Conservation (phyloP, 169 alveolate species). For the Eimeria acervulina region DNA sequence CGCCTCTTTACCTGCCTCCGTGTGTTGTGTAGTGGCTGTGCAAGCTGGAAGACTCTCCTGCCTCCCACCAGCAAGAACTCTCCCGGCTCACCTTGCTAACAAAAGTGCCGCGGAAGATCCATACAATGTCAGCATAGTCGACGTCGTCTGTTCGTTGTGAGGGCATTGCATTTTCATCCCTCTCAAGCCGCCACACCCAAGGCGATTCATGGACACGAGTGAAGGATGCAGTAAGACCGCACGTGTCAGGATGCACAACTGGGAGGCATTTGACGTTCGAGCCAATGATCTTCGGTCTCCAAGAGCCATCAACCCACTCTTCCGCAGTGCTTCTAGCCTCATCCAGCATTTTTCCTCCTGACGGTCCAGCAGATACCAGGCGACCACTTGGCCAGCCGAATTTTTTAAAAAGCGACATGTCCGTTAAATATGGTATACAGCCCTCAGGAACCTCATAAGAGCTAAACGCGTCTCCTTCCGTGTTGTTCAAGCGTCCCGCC, state of each 20-base stretch:
- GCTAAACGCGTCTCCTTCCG: not conserved
- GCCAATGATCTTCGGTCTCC: slow-evolving; percentile 48
- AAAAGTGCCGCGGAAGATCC: slow-evolving; percentile 70
- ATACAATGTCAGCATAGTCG: slow-evolving; percentile 48
- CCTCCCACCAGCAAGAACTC: not conserved
- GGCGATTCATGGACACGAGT: slow-evolving; percentile 35
- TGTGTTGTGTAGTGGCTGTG: not conserved
- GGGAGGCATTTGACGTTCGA: slow-evolving; percentile 33
- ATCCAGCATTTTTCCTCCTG: not conserved
- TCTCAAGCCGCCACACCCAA: slow-evolving; percentile 65
- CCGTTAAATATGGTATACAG: slow-evolving; percentile 18
- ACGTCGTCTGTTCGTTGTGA: not conserved
- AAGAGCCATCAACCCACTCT: slow-evolving; percentile 41
- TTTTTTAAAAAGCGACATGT: slow-evolving; percentile 7
- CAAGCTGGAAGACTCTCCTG: not conserved
- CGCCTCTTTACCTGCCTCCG: not conserved
- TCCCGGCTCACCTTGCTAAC: slow-evolving; percentile 40
- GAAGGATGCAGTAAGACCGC: slow-evolving; percentile 65
- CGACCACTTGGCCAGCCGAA: slow-evolving; percentile 75
- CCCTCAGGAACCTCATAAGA: slow-evolving; percentile 34
- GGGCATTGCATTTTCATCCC: slow-evolving; percentile 20
- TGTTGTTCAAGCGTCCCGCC: not conserved
- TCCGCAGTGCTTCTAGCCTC: not conserved
- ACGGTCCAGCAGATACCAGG: slow-evolving; percentile 5
- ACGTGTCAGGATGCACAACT: slow-evolving; percentile 61